Base-by-base conservation (phyloP, 352 stramenopile species). In the Globisporangium parvum region DNA sequence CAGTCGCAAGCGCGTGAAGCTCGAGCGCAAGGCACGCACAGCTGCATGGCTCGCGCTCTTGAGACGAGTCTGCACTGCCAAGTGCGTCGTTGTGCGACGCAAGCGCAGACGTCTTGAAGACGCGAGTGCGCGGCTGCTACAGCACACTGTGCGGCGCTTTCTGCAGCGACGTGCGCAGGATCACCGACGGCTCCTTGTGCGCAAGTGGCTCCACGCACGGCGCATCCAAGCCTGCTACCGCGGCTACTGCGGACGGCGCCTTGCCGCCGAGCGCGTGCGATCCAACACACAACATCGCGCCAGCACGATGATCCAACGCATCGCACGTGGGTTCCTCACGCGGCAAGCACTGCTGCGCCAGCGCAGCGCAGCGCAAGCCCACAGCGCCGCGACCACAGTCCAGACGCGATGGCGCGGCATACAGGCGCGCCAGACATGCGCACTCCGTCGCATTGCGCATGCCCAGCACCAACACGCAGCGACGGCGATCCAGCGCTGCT, bases 161-260 rank as follows among this genome's bases (percentile, higher is more conserved):
- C 47, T 79, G 2, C 23, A 58, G 23, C 57, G 47, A 0, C 37
- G 42, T 14, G 31, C 53, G 11, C 33, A 48, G 3, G 20, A 55
- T 4, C 57, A 53, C 15, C 55, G 42, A 0, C 17, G 20, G 2
- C 18, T 35, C 6, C 42, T 62, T 24, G 39, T 83, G 20, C 58
- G 40, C 8, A 60, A 66, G 21, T 85, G 76, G 71, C 54, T 83
- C 24, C 45, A 51, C 35, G 70, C 71, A 50, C 62, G 69, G 1
- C 65, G 57, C 18, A 60, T 90, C 39, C 80, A 87, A 54, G 51
- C 72, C 1, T 57, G 70, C 17, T 73, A 66, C n/a, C 64, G 76
- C 35, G 72, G 72, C 0, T 44, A 74, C 55, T 42, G 59, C n/a
- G 76, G 63, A 1, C 66, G 76, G 4, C 17, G 28, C 8, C 1